Conservation (phyloP, 257 asterid genomes). For the Ballota nigra region DNA sequence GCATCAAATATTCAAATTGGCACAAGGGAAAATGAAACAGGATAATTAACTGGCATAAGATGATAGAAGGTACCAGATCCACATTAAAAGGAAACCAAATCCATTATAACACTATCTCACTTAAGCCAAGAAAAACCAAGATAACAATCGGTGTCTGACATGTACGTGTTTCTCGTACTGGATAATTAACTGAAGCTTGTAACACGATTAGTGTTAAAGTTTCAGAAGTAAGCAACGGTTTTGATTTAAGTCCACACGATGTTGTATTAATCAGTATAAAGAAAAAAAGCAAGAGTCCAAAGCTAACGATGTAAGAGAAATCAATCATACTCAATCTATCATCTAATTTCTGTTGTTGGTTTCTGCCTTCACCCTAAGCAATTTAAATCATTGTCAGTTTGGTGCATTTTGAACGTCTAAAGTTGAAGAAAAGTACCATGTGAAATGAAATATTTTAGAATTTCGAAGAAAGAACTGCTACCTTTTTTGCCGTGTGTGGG, state of each 20-base stretch:
- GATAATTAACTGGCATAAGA: background rate
- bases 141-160: background rate
- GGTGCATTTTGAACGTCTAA: too few species aligned
- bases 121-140: background rate
- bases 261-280: too few species aligned
- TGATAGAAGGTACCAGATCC: background rate
- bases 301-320: background rate
- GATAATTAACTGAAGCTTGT: background rate
- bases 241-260: too few species aligned
- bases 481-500: conserved; percentile 28
- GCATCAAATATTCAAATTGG: background rate
- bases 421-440: too few species aligned
- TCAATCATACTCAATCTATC: background rate
- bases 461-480: conserved; percentile 3
- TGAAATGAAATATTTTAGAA: background rate
- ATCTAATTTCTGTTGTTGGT: too few species aligned
- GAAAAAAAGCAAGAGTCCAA: background rate
- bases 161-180: background rate
- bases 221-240: background rate
- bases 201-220: background rate
- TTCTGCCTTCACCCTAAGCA: too few species aligned
- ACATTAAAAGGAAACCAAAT: too few species aligned
- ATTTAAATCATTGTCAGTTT: too few species aligned
- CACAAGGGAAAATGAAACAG: background rate
- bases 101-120: conserved; percentile 9